These are phyloP conservation scores for Fusarium tuaranense DNA, from an alignment of 2,329 filamentous ascomycete genomes.

Conservation along the genomic window DNA sequence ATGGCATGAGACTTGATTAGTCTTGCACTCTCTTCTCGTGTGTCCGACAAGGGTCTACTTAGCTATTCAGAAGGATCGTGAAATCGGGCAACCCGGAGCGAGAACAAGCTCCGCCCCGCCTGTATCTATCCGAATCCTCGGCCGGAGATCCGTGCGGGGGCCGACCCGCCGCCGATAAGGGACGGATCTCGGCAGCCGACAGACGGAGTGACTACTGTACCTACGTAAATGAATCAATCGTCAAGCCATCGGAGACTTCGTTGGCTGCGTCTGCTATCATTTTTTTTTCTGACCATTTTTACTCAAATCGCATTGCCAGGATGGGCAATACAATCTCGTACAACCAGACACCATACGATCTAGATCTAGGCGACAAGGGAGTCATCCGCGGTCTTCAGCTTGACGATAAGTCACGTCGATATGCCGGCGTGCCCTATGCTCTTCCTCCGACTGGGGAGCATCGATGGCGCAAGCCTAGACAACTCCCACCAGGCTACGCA, in stretches of 20 bases:
- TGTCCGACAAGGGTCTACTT: neutral
- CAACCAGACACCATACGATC: slow-evolving; percentile 10
- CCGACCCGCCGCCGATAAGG: neutral
- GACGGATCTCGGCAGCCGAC: neutral
- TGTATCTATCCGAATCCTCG: neutral
- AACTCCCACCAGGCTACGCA: slow-evolving; percentile 44
- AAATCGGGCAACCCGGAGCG: neutral
- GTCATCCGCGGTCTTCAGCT: slow-evolving; percentile 47
- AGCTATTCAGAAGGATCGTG: neutral
- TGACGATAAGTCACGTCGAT: slow-evolving; percentile 49
- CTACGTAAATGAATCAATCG: neutral
- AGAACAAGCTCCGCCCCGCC: neutral
- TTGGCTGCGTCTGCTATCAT: neutral
- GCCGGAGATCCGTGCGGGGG: slow-evolving; percentile 7
- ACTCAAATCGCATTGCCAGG: neutral
- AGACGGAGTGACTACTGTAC: neutral
- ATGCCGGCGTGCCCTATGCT: slow-evolving; percentile 53
- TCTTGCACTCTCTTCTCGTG: neutral
- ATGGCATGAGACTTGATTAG: neutral
- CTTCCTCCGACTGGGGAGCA: slow-evolving; percentile 51
- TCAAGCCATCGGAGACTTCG: neutral
- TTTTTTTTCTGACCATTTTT: fast-evolving
- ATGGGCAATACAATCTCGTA: slow-evolving; percentile 31
- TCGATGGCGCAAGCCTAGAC: slow-evolving; percentile 53
- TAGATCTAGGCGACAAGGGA: slow-evolving; percentile 36